A percentile compares a stretch with the other conserved stretches of the same genome.
Evolutionary conservation across 345 rosid genomes (phyloP).

Genomic region (Aquilaria yunnanensis): DNA sequence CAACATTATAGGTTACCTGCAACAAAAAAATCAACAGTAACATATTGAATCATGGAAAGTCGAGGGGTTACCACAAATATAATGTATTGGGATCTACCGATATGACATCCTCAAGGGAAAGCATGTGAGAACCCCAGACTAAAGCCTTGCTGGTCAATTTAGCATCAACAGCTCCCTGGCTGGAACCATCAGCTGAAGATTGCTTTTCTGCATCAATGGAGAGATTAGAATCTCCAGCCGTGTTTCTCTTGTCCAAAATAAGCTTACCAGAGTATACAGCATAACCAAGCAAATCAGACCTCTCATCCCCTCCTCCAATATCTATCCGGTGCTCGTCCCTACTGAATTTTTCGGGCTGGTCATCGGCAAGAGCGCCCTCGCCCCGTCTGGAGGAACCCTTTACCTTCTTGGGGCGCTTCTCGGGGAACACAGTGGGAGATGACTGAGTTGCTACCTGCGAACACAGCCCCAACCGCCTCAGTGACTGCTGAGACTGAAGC

Average conservation of each 20-base stretch:
- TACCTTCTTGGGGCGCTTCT: slow-evolving; percentile 70
- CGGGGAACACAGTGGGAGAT: slow-evolving; percentile 83
- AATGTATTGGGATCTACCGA: slow-evolving; percentile 41
- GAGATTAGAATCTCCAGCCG: slow-evolving; percentile 22
- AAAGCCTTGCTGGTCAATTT: slow-evolving; percentile 83
- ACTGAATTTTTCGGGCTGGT: slow-evolving; percentile 39
- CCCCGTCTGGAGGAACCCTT: slow-evolving; percentile 49
- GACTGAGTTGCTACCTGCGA: slow-evolving; percentile 62
- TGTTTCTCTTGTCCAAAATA: slow-evolving; percentile 51
- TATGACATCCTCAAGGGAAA: slow-evolving; percentile 67
- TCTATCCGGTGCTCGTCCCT: slow-evolving; percentile 65
- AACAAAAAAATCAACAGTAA: slow-evolving; percentile 15
- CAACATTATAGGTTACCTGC: slow-evolving; percentile 79
- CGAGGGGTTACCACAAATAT: slow-evolving; percentile 1
- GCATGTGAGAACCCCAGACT: slow-evolving; percentile 73
- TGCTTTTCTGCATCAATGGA: slow-evolving; percentile 30
- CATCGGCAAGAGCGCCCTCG: slow-evolving; percentile 18
- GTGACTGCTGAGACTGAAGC: slow-evolving; percentile 45
- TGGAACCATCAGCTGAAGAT: slow-evolving; percentile 33
- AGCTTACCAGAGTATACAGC: slow-evolving; percentile 75
- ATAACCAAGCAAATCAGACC: slow-evolving; percentile 76
- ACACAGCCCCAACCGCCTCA: slow-evolving; percentile 76
- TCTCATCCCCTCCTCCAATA: slow-evolving; percentile 81
- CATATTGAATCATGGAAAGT: background rate
- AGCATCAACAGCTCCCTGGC: slow-evolving; percentile 52